These are phyloP conservation scores for Pseudognaphalium luteoalbum DNA, from an alignment of 129 eudicot species.

Conservation along the genomic window DNA sequence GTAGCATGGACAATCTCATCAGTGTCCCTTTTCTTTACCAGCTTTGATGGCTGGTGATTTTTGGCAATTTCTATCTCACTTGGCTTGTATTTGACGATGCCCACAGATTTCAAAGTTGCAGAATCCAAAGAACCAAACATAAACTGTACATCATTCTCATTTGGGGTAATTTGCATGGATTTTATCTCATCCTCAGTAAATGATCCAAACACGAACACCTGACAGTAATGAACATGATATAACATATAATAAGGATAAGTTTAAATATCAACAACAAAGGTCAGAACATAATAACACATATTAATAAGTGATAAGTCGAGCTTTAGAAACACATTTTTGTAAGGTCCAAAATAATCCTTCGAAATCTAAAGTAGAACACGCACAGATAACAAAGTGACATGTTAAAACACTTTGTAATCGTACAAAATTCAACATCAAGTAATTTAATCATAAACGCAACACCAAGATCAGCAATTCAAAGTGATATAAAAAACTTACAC, in stretches of 20 bases:
- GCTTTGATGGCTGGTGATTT: slow-evolving; percentile 26
- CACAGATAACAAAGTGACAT: not conserved
- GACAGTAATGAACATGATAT: slow-evolving; percentile 21
- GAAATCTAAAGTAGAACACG: not conserved
- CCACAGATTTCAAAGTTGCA: slow-evolving; percentile 56
- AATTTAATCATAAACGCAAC: not conserved
- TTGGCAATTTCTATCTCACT: slow-evolving; percentile 27
- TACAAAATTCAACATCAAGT: not conserved
- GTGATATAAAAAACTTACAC: not conserved
- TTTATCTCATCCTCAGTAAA: slow-evolving; percentile 76
- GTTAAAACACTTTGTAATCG: too few species aligned
- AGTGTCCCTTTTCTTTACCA: slow-evolving; percentile 22
- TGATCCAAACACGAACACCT: slow-evolving; percentile 76
- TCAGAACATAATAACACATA: not conserved
- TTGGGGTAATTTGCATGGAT: slow-evolving; percentile 49
- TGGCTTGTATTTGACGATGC: slow-evolving; percentile 40
- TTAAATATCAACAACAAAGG: slow-evolving; percentile 5
- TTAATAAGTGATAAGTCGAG: not conserved
- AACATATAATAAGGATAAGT: not conserved
- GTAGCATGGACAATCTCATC: slow-evolving; percentile 24
- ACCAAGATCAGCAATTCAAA: not conserved
- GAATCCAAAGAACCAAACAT: slow-evolving; percentile 70
- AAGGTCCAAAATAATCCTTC: slow-evolving; percentile 6
- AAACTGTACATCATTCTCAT: slow-evolving; percentile 41
- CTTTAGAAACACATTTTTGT: not conserved